Evolutionary conservation across 2,329 filamentous ascomycete species (phyloP), one percentile per base, ranked within the genome.

Genomic region (Trichoderma breve): DNA sequence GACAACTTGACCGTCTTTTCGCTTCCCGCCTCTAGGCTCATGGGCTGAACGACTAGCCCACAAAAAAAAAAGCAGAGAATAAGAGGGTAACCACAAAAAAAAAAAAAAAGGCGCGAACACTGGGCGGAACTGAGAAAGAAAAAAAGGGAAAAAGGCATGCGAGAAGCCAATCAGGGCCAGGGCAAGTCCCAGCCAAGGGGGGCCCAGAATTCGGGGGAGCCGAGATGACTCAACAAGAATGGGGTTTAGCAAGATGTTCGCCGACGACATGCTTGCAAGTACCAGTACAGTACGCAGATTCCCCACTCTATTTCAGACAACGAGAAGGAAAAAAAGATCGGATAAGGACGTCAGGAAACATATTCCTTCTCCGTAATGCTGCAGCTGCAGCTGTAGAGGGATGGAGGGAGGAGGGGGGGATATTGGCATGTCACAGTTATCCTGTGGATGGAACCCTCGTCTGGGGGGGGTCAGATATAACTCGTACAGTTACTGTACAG

Each of bases 141-240:
- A 51, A 51, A 34, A 21, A 26, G 34, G 12, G 24, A 43, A 28
- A 36, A 57, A 30, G 30, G 32, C 32, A 34, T 36, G 51, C 47
- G 26, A 36, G 65, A 64, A 28, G 18, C 53, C 53, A 67, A 57
- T 60, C 26, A 68, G 53, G 34, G 15, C 14, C 8, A 14, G n/a
- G 30, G n/a, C 6, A 51, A 21, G 39, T 43, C 55, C 55, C 53
- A 71, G 26, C 30, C 53, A 55, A 32, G 32, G 18, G 34, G 70
- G 70, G 43, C n/a, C 71, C 66, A 65, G 63, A 26, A 63, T 18
- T 71, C 71, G 71, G 71, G 51, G 39, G 26, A 66, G 60, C 71
- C 71, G 71, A 72, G 71, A 72, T 72, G 69, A 72, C 47, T 72
- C 67, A 72, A 66, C 36, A 28, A 60, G 57, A 58, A 66, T 71